These are phyloP conservation scores for Nigrospora oryzae DNA, from an alignment of 2,329 filamentous ascomycete genomes.

Conservation along the genomic window DNA sequence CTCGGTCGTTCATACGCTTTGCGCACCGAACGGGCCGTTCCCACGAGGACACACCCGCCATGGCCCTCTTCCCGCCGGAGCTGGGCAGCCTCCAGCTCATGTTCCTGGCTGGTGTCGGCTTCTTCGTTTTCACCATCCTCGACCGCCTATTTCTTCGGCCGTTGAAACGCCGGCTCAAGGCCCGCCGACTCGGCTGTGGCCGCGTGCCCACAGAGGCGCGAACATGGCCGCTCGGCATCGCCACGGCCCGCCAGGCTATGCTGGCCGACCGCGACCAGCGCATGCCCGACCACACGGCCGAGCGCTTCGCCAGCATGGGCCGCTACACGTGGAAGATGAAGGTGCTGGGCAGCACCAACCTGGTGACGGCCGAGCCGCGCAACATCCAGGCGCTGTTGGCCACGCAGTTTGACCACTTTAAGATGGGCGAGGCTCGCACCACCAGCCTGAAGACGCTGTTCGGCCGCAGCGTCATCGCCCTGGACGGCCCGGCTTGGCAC, in stretches of 20 bases:
- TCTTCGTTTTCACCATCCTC: not conserved
- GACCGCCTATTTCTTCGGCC: not conserved
- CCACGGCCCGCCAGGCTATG: not conserved
- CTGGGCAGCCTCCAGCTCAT: too few relatives aligned
- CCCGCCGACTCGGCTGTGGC: not conserved
- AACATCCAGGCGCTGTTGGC: constrained; percentile 33
- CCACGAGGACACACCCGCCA: too few relatives aligned
- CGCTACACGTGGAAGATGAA: not conserved
- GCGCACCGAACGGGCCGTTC: too few relatives aligned
- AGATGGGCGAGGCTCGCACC: constrained; percentile 10
- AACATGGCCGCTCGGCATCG: not conserved
- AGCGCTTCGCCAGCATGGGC: not conserved
- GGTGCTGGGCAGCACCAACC: not conserved
- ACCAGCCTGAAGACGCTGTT: constrained; percentile 5
- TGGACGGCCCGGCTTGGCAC: not conserved
- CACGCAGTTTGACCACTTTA: constrained; percentile 31
- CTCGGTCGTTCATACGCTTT: too few relatives aligned
- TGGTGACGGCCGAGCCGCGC: constrained; percentile 22
- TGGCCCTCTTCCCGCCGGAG: too few relatives aligned
- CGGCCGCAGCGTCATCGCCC: constrained; percentile 3
- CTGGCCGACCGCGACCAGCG: not conserved
- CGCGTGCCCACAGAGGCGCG: not conserved
- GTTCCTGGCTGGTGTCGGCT: too few relatives aligned
- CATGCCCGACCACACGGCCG: not conserved
- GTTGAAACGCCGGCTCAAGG: not conserved